Conservation (phyloP, 2,329 filamentous ascomycete genomes). For the Alternaria triticina region DNA sequence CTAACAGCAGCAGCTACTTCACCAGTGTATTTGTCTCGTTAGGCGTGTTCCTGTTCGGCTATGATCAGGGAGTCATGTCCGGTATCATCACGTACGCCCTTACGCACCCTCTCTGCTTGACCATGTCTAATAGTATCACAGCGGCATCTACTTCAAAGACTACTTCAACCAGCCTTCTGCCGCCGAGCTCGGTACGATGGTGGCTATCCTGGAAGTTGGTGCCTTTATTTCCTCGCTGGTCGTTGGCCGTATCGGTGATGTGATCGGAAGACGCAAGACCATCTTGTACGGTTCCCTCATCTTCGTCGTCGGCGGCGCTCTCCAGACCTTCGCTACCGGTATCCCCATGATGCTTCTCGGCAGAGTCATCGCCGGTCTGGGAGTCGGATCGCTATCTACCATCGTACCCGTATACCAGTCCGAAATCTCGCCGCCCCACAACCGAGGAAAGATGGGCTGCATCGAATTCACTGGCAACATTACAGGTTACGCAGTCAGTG, state of each 20-base stretch:
- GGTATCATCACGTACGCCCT: constrained; percentile 69
- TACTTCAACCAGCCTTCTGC: constrained; percentile 90
- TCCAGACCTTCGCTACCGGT: constrained; percentile 80
- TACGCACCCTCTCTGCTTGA: constrained; percentile 25
- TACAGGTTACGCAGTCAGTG: constrained; percentile 90
- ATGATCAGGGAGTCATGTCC: constrained; percentile 91
- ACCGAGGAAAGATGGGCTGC: constrained; percentile 91
- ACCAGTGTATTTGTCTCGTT: constrained; percentile 89
- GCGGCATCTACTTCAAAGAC: constrained; percentile 84
- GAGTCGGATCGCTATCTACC: constrained; percentile 58
- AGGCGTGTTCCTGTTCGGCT: constrained; percentile 87
- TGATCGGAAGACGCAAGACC: constrained; percentile 86
- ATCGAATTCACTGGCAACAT: constrained; percentile 99
- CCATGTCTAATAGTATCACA: constrained; percentile 52
- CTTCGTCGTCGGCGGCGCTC: constrained; percentile 81
- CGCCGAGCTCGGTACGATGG: constrained; percentile 93
- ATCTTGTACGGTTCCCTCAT: constrained; percentile 93
- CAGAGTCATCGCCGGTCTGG: constrained; percentile 58
- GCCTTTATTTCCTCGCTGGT: constrained; percentile 87
- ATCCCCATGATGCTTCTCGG: constrained; percentile 83
- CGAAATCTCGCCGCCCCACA: constrained; percentile 84
- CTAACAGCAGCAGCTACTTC: constrained; percentile 73
- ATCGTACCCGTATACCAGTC: constrained; percentile 62
- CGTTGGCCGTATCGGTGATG: constrained; percentile 87
- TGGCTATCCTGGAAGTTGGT: constrained; percentile 93